A percentile compares a stretch with the other conserved stretches of the same genome.
Evolutionary conservation across 805 yeast genomes (phyloP).

Genomic region (Grigorovia transvaalensis): DNA sequence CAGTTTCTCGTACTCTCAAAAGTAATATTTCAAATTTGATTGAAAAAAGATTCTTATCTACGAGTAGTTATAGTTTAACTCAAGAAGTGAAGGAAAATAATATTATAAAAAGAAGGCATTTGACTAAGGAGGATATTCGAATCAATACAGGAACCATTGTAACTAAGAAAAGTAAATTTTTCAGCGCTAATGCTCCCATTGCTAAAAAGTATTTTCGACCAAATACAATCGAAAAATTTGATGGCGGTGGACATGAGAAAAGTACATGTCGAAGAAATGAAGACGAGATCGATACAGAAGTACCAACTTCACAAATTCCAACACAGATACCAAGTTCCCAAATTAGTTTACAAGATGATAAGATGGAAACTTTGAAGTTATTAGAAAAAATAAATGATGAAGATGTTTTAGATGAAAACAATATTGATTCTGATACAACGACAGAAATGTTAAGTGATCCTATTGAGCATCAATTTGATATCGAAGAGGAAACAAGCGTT

Average conservation of each 20-base stretch:
- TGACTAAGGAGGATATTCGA: background rate
- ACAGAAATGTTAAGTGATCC: background rate
- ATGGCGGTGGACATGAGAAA: background rate
- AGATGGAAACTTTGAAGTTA: background rate
- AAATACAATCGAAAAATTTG: background rate
- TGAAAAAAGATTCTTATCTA: background rate
- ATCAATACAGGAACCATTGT: background rate
- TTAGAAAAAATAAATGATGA: background rate
- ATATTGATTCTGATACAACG: background rate
- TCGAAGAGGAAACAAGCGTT: background rate
- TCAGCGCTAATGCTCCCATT: background rate
- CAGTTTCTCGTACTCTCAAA: background rate
- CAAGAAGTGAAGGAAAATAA: background rate
- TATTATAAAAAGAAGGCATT: background rate
- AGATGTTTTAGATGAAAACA: background rate
- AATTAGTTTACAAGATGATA: background rate
- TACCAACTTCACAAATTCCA: conserved; percentile 20
- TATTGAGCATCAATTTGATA: background rate
- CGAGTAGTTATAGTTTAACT: background rate
- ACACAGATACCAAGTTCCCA: conserved; percentile 12
- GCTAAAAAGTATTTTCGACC: background rate
- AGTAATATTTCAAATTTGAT: background rate
- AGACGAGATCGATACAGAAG: conserved; percentile 17
- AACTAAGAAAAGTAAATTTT: background rate
- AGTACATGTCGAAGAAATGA: background rate